Conservation (phyloP, 306 rosid species). For the Rubus parviflorus region DNA sequence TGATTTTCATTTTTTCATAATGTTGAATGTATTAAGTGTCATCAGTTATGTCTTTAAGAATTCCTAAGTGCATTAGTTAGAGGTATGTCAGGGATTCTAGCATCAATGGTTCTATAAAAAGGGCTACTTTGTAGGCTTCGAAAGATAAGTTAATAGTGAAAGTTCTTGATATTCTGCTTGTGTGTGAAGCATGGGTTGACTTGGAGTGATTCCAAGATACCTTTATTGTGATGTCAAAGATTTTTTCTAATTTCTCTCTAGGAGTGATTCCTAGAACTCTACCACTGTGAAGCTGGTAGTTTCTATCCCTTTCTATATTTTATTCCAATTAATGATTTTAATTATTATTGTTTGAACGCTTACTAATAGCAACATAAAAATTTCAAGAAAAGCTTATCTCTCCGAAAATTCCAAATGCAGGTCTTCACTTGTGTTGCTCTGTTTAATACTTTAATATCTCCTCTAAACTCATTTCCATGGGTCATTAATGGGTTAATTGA, state of each 20-base stretch:
- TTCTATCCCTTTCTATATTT: background rate
- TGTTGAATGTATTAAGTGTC: background rate
- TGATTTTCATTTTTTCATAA: background rate
- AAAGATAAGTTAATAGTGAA: background rate
- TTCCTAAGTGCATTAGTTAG: background rate
- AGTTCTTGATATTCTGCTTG: background rate
- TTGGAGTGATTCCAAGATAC: background rate
- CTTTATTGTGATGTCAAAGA: background rate
- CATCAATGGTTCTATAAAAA: background rate
- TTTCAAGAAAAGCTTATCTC: conserved; percentile 30
- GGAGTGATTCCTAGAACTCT: background rate
- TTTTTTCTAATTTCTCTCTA: background rate
- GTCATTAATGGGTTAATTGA: conserved; percentile 96
- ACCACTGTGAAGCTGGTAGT: background rate
- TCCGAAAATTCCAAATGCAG: conserved; percentile 48
- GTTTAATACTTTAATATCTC: conserved; percentile 84
- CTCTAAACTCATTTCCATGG: conserved; percentile 97
- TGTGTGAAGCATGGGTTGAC: background rate
- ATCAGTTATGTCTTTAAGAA: background rate
- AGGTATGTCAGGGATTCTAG: background rate
- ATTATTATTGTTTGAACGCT: background rate
- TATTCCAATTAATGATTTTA: conserved; percentile 1
- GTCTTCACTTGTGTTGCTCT: conserved; percentile 99
- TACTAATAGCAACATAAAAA: background rate
- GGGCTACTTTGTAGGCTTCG: background rate